These are phyloP conservation scores for Leishmania arabica DNA, from an alignment of 208 protist genomes.

Conservation along the genomic window DNA sequence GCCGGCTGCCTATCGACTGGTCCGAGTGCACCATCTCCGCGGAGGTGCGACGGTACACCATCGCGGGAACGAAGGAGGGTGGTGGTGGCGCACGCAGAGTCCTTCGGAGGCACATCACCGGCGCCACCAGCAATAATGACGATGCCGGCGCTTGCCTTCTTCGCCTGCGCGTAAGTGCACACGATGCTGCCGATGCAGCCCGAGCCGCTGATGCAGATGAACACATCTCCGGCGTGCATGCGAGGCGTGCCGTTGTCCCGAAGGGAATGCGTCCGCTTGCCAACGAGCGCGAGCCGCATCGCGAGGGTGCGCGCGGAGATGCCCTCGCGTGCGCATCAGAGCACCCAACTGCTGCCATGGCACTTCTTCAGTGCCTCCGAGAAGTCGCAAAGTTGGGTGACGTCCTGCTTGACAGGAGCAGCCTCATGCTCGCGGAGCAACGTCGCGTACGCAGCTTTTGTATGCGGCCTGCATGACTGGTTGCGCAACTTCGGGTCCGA, in stretches of 20 bases:
- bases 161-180: neutral
- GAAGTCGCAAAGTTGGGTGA: neutral
- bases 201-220: conserved; percentile 24
- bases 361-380: too few relatives aligned
- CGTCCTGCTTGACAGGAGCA: neutral
- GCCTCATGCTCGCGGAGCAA: neutral
- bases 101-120: neutral
- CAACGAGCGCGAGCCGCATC: neutral
- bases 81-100: neutral
- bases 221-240: conserved; percentile 24
- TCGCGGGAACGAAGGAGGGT: neutral
- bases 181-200: conserved; percentile 19
- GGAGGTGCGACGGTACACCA: neutral
- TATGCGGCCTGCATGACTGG: neutral
- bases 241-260: conserved; percentile 12
- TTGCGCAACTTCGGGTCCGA: neutral
- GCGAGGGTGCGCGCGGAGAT: too few relatives aligned
- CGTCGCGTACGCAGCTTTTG: neutral
- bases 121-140: neutral
- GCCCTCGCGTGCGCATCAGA: too few relatives aligned
- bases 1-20: neutral
- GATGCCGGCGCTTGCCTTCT: neutral
- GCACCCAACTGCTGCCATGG: too few relatives aligned
- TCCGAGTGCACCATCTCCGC: neutral
- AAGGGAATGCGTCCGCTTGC: neutral